Evolutionary conservation across 202 grass and related monocot species (phyloP).

Genomic region (Hordeum pubiflorum): DNA sequence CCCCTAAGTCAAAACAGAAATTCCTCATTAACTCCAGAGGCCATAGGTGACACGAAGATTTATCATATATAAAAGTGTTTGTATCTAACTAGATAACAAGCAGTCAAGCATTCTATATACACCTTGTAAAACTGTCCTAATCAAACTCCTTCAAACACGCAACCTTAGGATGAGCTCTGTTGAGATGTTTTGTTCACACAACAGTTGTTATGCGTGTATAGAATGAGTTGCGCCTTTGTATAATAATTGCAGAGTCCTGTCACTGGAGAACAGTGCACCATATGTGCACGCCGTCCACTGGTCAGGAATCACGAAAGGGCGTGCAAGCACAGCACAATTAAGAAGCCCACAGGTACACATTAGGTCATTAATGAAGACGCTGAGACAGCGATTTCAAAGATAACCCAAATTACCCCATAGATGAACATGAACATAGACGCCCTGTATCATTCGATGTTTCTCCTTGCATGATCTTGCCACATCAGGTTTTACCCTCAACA

Average conservation of each 20-base stretch:
- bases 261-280: neutral
- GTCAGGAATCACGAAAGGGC: slow-evolving; percentile 17
- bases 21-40: neutral
- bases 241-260: slow-evolving; percentile 1
- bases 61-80: neutral
- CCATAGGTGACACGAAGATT: neutral
- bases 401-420: neutral
- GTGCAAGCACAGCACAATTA: neutral
- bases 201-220: slow-evolving; percentile 14
- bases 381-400: neutral
- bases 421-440: neutral
- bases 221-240: neutral
- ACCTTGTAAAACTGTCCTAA: neutral
- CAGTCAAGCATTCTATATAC: neutral
- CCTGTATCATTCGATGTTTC: neutral
- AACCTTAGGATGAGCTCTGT: neutral
- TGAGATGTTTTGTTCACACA: slow-evolving; percentile 15
- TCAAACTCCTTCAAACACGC: slow-evolving; percentile 16
- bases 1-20: neutral
- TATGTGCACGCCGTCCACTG: neutral
- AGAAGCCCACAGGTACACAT: neutral
- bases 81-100: neutral
- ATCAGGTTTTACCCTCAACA: neutral
- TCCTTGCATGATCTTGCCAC: neutral
- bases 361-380: slow-evolving; percentile 8